phyloP scores from a whole-genome alignment of 2,329 filamentous ascomycete genomes.

The Cytospora piceae region DNA sequence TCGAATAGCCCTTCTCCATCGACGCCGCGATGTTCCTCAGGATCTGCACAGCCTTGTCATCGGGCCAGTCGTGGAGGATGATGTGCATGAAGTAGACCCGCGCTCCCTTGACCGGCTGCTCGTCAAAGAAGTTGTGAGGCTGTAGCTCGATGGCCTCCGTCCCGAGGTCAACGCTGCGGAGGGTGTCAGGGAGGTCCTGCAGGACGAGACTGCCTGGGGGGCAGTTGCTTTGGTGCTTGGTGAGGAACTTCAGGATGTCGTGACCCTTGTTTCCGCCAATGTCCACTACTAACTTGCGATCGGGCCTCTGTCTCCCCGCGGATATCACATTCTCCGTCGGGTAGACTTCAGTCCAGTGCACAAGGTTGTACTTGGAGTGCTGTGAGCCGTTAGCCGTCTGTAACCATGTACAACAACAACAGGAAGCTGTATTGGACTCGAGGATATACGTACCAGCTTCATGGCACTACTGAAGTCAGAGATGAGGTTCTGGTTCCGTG shows the following conservation, averaged over 20 bases:
- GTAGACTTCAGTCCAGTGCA: slow-evolving; percentile 43
- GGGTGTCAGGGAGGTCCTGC: slow-evolving; percentile 40
- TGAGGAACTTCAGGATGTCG: slow-evolving; percentile 41
- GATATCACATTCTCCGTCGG: slow-evolving; percentile 39
- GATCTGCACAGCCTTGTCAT: slow-evolving; percentile 4
- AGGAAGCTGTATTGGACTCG: background rate
- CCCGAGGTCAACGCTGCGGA: slow-evolving; percentile 34
- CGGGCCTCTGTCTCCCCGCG: slow-evolving; percentile 33
- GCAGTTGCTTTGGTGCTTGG: slow-evolving; percentile 34
- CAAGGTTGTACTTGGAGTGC: slow-evolving; percentile 44
- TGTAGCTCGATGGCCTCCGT: slow-evolving; percentile 36
- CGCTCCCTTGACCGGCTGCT: slow-evolving; percentile 46
- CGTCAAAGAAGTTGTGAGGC: slow-evolving; percentile 44
- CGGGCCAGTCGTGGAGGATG: slow-evolving; percentile 41
- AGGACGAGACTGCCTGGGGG: slow-evolving; percentile 38
- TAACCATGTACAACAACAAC: background rate
- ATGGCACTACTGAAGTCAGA: slow-evolving; percentile 43
- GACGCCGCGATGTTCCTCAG: slow-evolving; percentile 30
- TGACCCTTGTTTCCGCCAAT: slow-evolving; percentile 45
- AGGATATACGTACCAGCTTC: slow-evolving; percentile 33
- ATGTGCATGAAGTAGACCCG: slow-evolving; percentile 35
- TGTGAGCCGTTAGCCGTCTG: slow-evolving; percentile 10
- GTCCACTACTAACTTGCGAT: slow-evolving; percentile 40
- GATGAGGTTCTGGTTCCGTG: slow-evolving; percentile 12
- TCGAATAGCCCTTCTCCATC: slow-evolving; percentile 43